Evolutionary conservation across 2,329 filamentous ascomycete species (phyloP).

Genomic region (Xylariaceae sp.): DNA sequence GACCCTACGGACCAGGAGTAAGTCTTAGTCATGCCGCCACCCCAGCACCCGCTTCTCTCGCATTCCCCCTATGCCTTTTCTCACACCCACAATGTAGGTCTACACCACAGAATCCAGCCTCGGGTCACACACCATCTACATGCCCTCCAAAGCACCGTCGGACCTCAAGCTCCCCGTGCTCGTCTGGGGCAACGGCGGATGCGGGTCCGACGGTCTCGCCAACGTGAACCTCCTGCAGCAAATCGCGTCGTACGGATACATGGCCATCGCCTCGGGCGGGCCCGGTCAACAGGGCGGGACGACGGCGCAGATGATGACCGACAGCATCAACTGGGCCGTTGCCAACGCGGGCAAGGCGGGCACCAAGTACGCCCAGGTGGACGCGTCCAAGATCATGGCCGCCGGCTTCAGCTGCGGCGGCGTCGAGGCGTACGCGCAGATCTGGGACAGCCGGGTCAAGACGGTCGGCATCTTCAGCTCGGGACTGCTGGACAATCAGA

Average conservation of each 20-base stretch:
- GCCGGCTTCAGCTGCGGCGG: conserved; percentile 30
- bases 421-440: conserved; percentile 25
- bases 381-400: conserved; percentile 23
- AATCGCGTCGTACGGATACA: conserved; percentile 24
- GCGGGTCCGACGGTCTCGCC: conserved; percentile 19
- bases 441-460: conserved; percentile 19
- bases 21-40: not conserved
- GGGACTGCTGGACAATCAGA: conserved; percentile 13
- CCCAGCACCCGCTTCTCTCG: not conserved
- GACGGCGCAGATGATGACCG: conserved; percentile 22
- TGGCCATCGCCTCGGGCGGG: conserved; percentile 23
- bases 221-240: conserved; percentile 20
- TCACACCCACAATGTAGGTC: not conserved
- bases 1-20: conserved; percentile 2
- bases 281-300: conserved; percentile 16
- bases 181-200: conserved; percentile 30
- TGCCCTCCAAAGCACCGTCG: conserved; percentile 14
- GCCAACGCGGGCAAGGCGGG: conserved; percentile 17
- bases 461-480: conserved; percentile 23
- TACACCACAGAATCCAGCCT: conserved; percentile 8
- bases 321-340: conserved; percentile 20
- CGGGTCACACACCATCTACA: conserved; percentile 23
- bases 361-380: conserved; percentile 19
- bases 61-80: not conserved
- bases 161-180: conserved; percentile 22